phyloP scores from a whole-genome alignment of 2,329 filamentous ascomycete species.

The Neobulgaria alba region DNA sequence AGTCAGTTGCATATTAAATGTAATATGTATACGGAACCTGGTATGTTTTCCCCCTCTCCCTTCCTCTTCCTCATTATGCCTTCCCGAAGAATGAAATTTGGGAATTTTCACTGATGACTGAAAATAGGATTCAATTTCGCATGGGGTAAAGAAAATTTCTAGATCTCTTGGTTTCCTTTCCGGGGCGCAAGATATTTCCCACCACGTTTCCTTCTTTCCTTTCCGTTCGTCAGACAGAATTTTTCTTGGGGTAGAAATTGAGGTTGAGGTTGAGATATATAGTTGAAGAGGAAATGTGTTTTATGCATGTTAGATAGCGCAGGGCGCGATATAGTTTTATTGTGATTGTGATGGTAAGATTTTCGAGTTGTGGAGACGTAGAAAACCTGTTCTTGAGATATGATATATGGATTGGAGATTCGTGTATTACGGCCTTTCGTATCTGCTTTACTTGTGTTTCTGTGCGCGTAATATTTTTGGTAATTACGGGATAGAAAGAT shows the following conservation, averaged over 20 bases:
- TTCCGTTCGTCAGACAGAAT: neutral
- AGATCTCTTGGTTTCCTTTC: conserved; percentile 17
- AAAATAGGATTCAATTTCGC: conserved; percentile 26
- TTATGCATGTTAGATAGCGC: no score
- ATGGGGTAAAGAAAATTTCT: conserved; percentile 46
- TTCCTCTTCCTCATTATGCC: neutral
- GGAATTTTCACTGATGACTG: conserved; percentile 1
- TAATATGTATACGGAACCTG: conserved; percentile 80
- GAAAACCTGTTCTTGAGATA: no score
- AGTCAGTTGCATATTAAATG: conserved; percentile 73
- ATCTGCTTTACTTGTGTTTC: no score
- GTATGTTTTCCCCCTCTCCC: conserved; percentile 42
- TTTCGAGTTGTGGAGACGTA: no score
- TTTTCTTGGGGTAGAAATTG: neutral
- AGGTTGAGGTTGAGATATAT: neutral
- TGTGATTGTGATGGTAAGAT: no score
- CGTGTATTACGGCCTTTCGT: no score
- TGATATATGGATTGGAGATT: no score
- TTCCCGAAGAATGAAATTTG: neutral
- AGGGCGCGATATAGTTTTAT: neutral
- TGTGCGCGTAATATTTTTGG: no score
- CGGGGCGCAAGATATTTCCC: neutral
- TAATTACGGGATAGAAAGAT: no score
- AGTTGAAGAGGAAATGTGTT: no score
- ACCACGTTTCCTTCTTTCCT: neutral